Evolutionary conservation across 495 filamentous ascomycete species (phyloP).

Genomic region (Lasiosphaeria hispida): DNA sequence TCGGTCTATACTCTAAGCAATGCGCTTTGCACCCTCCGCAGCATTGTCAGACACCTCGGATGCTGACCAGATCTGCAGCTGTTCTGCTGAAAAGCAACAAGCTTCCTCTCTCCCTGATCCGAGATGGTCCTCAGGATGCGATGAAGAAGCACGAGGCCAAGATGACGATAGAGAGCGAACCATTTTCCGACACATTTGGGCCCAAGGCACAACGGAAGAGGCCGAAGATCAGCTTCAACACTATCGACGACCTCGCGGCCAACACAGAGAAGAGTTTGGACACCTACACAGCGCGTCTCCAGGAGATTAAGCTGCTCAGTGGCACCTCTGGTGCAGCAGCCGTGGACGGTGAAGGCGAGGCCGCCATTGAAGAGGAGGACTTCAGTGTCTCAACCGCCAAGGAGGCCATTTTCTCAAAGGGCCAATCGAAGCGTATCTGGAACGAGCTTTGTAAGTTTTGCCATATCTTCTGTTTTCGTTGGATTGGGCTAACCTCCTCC

Average conservation of each 20-base stretch:
- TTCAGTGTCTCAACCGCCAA: conserved; percentile 63
- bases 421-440: conserved; percentile 93
- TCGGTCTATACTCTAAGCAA: too few species aligned
- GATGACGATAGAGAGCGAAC: conserved; percentile 82
- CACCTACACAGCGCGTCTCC: conserved; percentile 70
- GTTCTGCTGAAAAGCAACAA: conserved; percentile 94
- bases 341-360: conserved; percentile 50
- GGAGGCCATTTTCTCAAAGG: conserved; percentile 91
- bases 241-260: conserved; percentile 76
- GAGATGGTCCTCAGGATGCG: conserved; percentile 64
- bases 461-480: neutral
- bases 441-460: conserved; percentile 75
- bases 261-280: conserved; percentile 75
- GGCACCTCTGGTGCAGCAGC: conserved; percentile 62
- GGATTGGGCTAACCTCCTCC: conserved; percentile 10
- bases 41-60: too few species aligned
- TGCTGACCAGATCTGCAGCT: conserved; percentile 31
- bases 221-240: conserved; percentile 79
- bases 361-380: conserved; percentile 44
- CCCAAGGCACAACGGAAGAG: conserved; percentile 90
- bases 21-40: too few species aligned
- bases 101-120: conserved; percentile 40
- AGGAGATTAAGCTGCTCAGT: conserved; percentile 68
- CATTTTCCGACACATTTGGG: conserved; percentile 87
- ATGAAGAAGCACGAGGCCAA: conserved; percentile 91